Base-by-base conservation (phyloP, 345 rosid species). In the Boechera retrofracta region DNA sequence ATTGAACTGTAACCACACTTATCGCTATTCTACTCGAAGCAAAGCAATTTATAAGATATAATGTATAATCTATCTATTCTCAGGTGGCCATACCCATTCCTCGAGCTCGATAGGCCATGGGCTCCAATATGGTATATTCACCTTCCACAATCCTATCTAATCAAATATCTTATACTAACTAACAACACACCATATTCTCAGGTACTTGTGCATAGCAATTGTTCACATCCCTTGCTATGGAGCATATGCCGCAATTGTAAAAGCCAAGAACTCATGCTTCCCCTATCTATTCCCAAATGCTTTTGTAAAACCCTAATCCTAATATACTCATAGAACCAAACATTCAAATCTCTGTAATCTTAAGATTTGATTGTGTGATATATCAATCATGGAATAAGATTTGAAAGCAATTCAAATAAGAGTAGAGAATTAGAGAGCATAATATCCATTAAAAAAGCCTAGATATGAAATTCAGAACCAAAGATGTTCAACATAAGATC, bases 11-110 rank as follows among this genome's bases (percentile, higher is more conserved):
- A 24, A 28, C 8, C 18, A 69, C 47, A 47, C 7, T 36, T 13
- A 7, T 8, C 13, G 15, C 33, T 26, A 18, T 12, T 29, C 29
- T n/a, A 65, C 45, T 11, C 32, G 1, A 38, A 53, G 21, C 24
- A 36, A 38, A 28, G 36, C 10, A 39, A 0, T 10, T 10, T 10
- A 36, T 39, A 38, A 8, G 41, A 38, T 10, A 39, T 10, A 39
- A 10, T 10, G 12, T 10, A 39, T 21, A 39, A 39, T 39, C 24
- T 36, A 51, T 8, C 15, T 29, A 16, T 49, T 65, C 24, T n/a
- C 81, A 94, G 97, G 98, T 95, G 98, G 98, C 98, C 98, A 35
- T 95, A 95, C 64, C 89, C 92, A 6, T 95, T 95, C 82, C 83
- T 95, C 6, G 88, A 87, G 83, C 91, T 91, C 4, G 63, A 88